Percentiles rank a stretch among this genome's conserved stretches.
These are phyloP conservation scores for Dactylellina haptotyla DNA, from an alignment of 2,329 filamentous ascomycete genomes.

Conservation along the genomic window DNA sequence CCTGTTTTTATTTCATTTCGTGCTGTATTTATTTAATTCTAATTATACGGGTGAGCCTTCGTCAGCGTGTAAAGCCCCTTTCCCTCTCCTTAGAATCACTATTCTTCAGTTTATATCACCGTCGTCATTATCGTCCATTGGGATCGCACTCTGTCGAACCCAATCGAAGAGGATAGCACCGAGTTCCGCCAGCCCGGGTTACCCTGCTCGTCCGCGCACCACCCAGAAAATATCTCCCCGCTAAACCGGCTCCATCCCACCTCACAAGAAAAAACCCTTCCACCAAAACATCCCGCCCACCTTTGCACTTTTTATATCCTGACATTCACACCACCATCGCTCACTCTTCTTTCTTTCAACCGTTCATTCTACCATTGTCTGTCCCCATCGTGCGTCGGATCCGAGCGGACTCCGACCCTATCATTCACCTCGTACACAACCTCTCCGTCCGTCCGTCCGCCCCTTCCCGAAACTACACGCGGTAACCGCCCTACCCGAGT, in stretches of 20 bases:
- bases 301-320: conserved; percentile 42
- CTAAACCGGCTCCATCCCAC: not conserved
- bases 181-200: conserved; percentile 35
- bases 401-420: conserved; percentile 33
- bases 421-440: not conserved
- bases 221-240: not conserved
- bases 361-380: not conserved
- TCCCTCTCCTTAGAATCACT: not conserved
- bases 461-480: not conserved
- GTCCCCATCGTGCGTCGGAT: conserved; percentile 5
- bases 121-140: not conserved
- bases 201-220: conserved; percentile 5
- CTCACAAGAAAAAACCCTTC: conserved; percentile 13
- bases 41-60: too few relatives aligned
- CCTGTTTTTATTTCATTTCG: not conserved
- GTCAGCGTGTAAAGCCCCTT: not conserved
- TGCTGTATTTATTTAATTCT: not conserved
- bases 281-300: conserved; percentile 19
- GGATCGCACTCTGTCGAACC: not conserved
- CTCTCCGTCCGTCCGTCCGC: not conserved
- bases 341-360: conserved; percentile 12
- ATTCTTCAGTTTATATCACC: not conserved
- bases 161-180: not conserved
- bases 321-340: conserved; percentile 43
- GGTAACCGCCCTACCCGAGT: not conserved